These are phyloP conservation scores for Lodderomyces beijingensis DNA, from an alignment of 1,139 yeast genomes.

Conservation along the genomic window DNA sequence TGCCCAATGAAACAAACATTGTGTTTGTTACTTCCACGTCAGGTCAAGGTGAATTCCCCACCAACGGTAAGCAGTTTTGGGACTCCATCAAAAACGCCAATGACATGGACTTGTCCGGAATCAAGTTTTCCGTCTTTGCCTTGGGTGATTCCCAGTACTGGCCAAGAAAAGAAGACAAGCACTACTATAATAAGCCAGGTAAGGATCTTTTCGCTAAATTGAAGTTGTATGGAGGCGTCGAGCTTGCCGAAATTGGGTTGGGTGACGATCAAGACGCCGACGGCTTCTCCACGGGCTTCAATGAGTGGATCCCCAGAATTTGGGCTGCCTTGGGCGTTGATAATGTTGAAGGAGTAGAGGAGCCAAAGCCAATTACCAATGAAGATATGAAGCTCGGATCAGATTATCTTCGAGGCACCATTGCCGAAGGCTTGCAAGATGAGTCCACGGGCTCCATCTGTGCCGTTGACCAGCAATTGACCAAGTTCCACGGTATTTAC, in stretches of 20 bases:
- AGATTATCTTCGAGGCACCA: constrained; percentile 87
- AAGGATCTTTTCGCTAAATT: constrained; percentile 66
- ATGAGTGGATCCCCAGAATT: constrained; percentile 77
- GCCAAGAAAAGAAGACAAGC: constrained; percentile 96
- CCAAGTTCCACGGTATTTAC: constrained; percentile 96
- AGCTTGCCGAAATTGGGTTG: constrained; percentile 70
- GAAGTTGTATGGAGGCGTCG: constrained; percentile 66
- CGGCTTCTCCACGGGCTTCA: constrained; percentile 86
- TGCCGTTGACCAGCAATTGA: constrained; percentile 90
- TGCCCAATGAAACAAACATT: constrained; percentile 76
- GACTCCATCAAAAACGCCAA: constrained; percentile 68
- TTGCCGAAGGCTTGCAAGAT: constrained; percentile 81
- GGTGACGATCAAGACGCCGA: constrained; percentile 99
- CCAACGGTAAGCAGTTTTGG: constrained; percentile 91
- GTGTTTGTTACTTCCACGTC: constrained; percentile 85
- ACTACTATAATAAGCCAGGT: constrained; percentile 91
- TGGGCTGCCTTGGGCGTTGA: constrained; percentile 93
- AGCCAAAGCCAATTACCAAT: constrained; percentile 92
- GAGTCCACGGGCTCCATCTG: constrained; percentile 86
- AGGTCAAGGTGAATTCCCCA: constrained; percentile 98
- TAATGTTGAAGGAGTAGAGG: constrained; percentile 78
- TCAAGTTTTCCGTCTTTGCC: constrained; percentile 78
- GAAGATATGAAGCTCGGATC: constrained; percentile 93
- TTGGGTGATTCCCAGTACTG: constrained; percentile 93
- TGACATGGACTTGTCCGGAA: constrained; percentile 67